Evolutionary conservation across 1,139 yeast species (phyloP).

Genomic region (Eremothecium coryli): DNA sequence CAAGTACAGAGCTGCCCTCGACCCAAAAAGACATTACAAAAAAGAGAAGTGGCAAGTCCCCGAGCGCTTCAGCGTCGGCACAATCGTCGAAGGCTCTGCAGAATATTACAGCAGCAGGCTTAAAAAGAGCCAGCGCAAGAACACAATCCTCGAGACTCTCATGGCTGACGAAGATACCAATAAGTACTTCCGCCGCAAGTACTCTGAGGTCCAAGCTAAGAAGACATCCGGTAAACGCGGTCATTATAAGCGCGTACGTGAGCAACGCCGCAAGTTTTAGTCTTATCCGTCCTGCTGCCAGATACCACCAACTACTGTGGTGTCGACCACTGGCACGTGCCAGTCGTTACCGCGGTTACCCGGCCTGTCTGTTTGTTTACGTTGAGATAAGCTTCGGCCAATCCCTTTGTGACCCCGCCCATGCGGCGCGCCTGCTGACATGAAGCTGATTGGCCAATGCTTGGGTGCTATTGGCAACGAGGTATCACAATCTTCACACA

Average conservation of each 20-base stretch:
- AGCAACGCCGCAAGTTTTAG: slow-evolving; percentile 53
- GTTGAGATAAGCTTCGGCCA: too few relatives aligned
- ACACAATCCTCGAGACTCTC: slow-evolving; percentile 72
- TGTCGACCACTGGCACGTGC: background rate
- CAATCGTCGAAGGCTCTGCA: slow-evolving; percentile 71
- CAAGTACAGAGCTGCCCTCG: slow-evolving; percentile 82
- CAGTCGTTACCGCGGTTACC: background rate
- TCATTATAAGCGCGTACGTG: slow-evolving; percentile 56
- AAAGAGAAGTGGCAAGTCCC: slow-evolving; percentile 78
- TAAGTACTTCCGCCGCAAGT: slow-evolving; percentile 77
- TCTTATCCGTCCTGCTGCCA: too few relatives aligned
- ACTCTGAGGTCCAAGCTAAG: slow-evolving; percentile 62
- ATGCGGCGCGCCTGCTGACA: too few relatives aligned
- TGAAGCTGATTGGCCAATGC: too few relatives aligned
- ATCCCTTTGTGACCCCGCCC: too few relatives aligned
- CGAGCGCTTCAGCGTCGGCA: slow-evolving; percentile 80
- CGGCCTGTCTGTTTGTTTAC: too few relatives aligned
- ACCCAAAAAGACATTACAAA: slow-evolving; percentile 91
- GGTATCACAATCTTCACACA: too few relatives aligned
- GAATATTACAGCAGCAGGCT: slow-evolving; percentile 71
- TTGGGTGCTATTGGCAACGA: too few relatives aligned
- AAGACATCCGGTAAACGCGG: slow-evolving; percentile 71
- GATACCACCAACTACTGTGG: too few relatives aligned
- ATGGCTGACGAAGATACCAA: slow-evolving; percentile 62
- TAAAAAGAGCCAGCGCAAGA: slow-evolving; percentile 62